Base-by-base conservation (phyloP, 805 yeast species). In the Kuraishia ogatae region DNA sequence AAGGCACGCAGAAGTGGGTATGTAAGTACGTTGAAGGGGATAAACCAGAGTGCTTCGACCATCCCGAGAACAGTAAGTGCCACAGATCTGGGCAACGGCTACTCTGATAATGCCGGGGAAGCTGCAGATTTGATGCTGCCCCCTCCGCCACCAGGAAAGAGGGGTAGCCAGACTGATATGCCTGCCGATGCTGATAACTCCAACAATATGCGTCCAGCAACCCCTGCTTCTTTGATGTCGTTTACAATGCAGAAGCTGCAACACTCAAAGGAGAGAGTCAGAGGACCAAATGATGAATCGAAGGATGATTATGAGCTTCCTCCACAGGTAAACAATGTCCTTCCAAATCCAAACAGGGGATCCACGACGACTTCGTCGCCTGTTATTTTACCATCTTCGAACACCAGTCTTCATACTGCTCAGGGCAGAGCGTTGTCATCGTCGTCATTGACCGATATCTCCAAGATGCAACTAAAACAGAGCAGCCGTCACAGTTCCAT, bases 311-410 rank as follows among this genome's bases (percentile, higher is more conserved):
- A 46, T 19, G 19, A 23, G 22, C 21, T 39, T 19, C 50, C 19
- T 39, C 48, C 24, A 19, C 29, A 28, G 50, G 50, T n/a, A 2
- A 67, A 68, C 48, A 65, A 59, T 50, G 71, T 71, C 10, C 35
- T 69, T 17, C 56, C 59, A 17, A 71, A 71, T 53, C 71, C 71
- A 6, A 62, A 65, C 24, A 71, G 66, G 53, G 58, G 62, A 50
- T 61, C 64, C 11, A 60, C 60, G 15, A 64, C 68, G 2, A 63
- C 66, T 0, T 71, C 73, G 1, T 68, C 72, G 2, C 74, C 75
- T 0, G 71, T 71, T 19, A 70, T 71, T n/a, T 55, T 71, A 24
- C 73, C 74, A 2, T 66, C 69, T 0, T 68, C 72, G 0, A 61
- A 29, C 29, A 35, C 43, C 43, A 35, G 13, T 15, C 6, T 35